A percentile compares a stretch with the other conserved stretches of the same genome.
These are phyloP conservation scores for Bauhinia variegata DNA, from an alignment of 306 rosid genomes.

Conservation along the genomic window DNA sequence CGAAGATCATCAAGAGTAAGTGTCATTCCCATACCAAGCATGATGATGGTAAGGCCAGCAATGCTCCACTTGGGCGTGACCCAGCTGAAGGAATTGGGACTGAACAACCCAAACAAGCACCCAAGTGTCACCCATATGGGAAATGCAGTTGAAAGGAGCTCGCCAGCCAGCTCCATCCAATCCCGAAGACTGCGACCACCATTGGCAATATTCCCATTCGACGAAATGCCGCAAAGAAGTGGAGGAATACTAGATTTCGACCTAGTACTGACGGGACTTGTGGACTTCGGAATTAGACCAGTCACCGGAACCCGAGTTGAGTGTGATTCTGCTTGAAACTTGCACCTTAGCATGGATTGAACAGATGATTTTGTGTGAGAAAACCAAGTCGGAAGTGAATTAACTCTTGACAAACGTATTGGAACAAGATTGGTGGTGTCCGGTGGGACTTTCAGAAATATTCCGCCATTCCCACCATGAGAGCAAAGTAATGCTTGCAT, in stretches of 20 bases:
- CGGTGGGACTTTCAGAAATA: slow-evolving; percentile 29
- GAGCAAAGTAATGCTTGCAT: slow-evolving; percentile 51
- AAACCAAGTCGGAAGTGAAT: neutral
- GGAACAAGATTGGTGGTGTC: slow-evolving; percentile 29
- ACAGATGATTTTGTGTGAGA: slow-evolving; percentile 14
- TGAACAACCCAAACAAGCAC: slow-evolving; percentile 61
- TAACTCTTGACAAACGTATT: slow-evolving; percentile 7
- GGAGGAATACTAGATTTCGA: slow-evolving; percentile 9
- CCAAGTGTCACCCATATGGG: slow-evolving; percentile 87
- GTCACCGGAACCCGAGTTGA: slow-evolving; percentile 4
- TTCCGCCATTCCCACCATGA: slow-evolving; percentile 16
- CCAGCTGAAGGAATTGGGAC: slow-evolving; percentile 68
- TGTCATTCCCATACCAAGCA: slow-evolving; percentile 98
- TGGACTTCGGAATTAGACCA: neutral
- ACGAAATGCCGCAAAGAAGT: slow-evolving; percentile 62
- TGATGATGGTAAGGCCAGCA: slow-evolving; percentile 59
- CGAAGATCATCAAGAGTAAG: slow-evolving; percentile 83
- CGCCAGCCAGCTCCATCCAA: slow-evolving; percentile 62
- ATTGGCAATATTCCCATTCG: slow-evolving; percentile 38
- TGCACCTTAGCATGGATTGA: slow-evolving; percentile 16
- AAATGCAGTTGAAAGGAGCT: slow-evolving; percentile 63
- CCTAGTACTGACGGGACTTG: neutral
- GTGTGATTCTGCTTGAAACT: slow-evolving; percentile 11
- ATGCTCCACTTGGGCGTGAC: slow-evolving; percentile 64
- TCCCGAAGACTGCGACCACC: slow-evolving; percentile 50